phyloP scores from a whole-genome alignment of 2,329 filamentous ascomycete species.

The Diaporthe eres region DNA sequence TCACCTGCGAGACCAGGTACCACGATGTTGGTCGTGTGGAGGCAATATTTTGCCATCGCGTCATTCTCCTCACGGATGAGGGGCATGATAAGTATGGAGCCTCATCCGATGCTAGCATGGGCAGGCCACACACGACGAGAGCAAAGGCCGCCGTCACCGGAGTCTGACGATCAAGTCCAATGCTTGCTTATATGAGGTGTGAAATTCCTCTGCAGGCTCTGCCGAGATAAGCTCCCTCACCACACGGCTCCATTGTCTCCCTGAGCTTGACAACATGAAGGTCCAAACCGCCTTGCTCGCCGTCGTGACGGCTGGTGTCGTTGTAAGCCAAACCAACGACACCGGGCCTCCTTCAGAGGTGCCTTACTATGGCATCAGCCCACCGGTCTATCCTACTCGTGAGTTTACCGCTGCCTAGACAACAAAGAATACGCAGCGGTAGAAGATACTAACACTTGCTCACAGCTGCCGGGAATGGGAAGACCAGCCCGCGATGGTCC shows the following conservation, averaged over 20 bases:
- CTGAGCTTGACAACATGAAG: slow-evolving; percentile 36
- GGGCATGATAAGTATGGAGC: slow-evolving; percentile 10
- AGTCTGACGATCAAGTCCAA: not conserved
- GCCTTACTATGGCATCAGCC: slow-evolving; percentile 53
- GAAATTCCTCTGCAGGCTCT: not conserved
- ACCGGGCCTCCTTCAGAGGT: slow-evolving; percentile 46
- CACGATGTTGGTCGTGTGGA: slow-evolving; percentile 9
- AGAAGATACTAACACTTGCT: slow-evolving; percentile 5
- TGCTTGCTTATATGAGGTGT: not conserved
- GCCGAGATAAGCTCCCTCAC: not conserved
- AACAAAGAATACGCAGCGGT: not conserved
- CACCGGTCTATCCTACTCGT: slow-evolving; percentile 53
- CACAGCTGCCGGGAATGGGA: slow-evolving; percentile 48
- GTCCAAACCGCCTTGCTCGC: slow-evolving; percentile 21
- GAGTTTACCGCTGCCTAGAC: slow-evolving; percentile 23
- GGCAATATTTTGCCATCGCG: not conserved
- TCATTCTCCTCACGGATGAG: slow-evolving; percentile 24
- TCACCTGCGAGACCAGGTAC: not conserved
- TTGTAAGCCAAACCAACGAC: slow-evolving; percentile 33
- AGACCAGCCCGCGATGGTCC: slow-evolving; percentile 50
- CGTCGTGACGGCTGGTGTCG: slow-evolving; percentile 31
- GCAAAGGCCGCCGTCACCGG: slow-evolving; percentile 1
- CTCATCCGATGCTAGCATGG: slow-evolving; percentile 4
- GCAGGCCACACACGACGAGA: slow-evolving; percentile 6
- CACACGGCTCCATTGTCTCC: slow-evolving; percentile 14